Evolutionary conservation across 2,329 filamentous ascomycete genomes (phyloP), one percentile per base, ranked within the genome.

Genomic region (Arachnomyces sp.): DNA sequence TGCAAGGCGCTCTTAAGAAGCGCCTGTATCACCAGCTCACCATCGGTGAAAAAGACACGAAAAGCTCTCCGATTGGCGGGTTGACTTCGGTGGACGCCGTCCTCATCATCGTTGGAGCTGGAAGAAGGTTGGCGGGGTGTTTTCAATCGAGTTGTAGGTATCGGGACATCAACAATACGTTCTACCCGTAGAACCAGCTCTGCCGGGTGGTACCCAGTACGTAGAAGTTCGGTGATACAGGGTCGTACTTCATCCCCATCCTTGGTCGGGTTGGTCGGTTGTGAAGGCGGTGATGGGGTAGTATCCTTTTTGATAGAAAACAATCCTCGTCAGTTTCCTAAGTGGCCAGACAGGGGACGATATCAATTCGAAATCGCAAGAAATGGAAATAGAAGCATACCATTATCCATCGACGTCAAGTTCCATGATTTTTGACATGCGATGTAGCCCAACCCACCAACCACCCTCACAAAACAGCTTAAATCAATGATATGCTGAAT

Each of bases 181-280:
- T 56, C 53, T 33, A 57, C 50, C 28, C 52, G 49, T 14, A 59
- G 49, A 18, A 49, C 18, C 9, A 57, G 46, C 15, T 45, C 43
- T 12, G 47, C 38, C 3, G 54, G 54, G 33, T 51, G 45, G 13
- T 55, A 44, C 11, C 49, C 51, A 3, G 54, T 57, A 21, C 54
- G 54, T 40, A 59, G 43, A 13, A 57, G 47, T 45, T 56, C 54
- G n/a, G 49, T 52, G 17, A 58, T 48, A 34, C 53, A 56, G 39
- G 54, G 54, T 9, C 40, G 44, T 9, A 52, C 25, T 28, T 36
- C 32, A 18, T 37, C 15, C 39, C 15, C 32, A 16, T 37, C 15
- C 39, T 18, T 36, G 14, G 36, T 13, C 14, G 21, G 32, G 8
- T 9, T 31, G 4, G 36, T 35, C 4, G 32, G 6, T 28, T 36